Conservation (phyloP, 352 stramenopile species). For the Salisapilia sapeloensis region DNA sequence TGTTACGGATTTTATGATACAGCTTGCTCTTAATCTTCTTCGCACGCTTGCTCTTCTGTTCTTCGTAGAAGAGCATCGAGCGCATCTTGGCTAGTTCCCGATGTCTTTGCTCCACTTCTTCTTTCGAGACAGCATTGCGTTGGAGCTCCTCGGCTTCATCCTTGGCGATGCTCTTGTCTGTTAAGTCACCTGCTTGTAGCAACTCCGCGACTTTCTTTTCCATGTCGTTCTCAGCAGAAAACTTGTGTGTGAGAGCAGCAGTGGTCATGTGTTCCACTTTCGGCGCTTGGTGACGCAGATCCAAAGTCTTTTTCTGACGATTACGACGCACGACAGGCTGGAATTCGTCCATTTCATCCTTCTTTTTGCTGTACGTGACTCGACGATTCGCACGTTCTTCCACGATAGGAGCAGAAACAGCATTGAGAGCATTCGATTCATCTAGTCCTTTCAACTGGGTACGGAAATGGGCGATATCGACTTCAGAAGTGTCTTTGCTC, state of each 20-base stretch:
- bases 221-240: constrained; percentile 83
- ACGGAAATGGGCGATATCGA: too few species aligned
- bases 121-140: constrained; percentile 44
- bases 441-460: too few species aligned
- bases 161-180: constrained; percentile 31
- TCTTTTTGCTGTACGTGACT: constrained; percentile 79
- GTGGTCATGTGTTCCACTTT: constrained; percentile 66
- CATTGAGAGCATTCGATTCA: constrained; percentile 39
- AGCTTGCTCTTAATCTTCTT: constrained; percentile 99
- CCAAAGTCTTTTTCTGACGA: constrained; percentile 87
- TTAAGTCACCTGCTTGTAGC: constrained; percentile 39
- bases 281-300: constrained; percentile 84
- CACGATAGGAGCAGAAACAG: constrained; percentile 55
- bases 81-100: constrained; percentile 92
- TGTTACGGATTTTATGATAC: constrained; percentile 96
- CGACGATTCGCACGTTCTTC: constrained; percentile 80
- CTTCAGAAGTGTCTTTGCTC: constrained; percentile 7
- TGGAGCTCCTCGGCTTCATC: constrained; percentile 59
- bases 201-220: constrained; percentile 67
- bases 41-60: constrained; percentile 94
- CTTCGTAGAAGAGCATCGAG: constrained; percentile 96
- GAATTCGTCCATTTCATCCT: constrained; percentile 81
- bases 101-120: constrained; percentile 76
- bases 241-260: constrained; percentile 84
- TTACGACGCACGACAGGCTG: constrained; percentile 83